phyloP scores from a whole-genome alignment of 176 grass and related monocot species.

The Oryza longistaminata region DNA sequence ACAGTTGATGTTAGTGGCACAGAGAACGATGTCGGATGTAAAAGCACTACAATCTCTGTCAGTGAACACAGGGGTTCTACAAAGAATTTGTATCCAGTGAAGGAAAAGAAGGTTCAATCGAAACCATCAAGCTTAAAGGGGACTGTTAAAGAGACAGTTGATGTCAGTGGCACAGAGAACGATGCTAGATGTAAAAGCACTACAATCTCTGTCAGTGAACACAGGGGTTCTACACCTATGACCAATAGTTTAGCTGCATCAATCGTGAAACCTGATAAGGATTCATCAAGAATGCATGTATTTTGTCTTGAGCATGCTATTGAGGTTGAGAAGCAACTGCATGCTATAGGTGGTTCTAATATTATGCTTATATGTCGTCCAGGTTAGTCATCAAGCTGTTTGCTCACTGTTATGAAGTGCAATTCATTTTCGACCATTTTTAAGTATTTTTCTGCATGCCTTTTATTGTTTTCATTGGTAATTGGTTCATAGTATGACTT shows the following conservation, averaged over 20 bases:
- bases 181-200: constrained; percentile 36
- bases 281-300: constrained; percentile 96
- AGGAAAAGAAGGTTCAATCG: constrained; percentile 49
- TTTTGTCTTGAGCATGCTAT: constrained; percentile 97
- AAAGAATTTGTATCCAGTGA: constrained; percentile 4
- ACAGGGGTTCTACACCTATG: constrained; percentile 24
- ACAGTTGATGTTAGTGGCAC: constrained; percentile 6
- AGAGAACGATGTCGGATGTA: constrained; percentile 37
- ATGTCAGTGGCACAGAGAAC: constrained; percentile 22
- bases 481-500: not conserved
- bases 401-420: constrained; percentile 10
- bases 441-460: not conserved
- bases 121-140: constrained; percentile 48
- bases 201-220: constrained; percentile 24
- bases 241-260: constrained; percentile 33
- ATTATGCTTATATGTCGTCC: constrained; percentile 84
- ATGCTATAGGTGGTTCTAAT: constrained; percentile 66
- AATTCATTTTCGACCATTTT: not conserved
- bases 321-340: constrained; percentile 83
- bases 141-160: constrained; percentile 15
- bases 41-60: constrained; percentile 20
- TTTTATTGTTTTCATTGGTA: not conserved
- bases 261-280: constrained; percentile 63
- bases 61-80: constrained; percentile 32
- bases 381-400: constrained; percentile 50